A percentile compares a stretch with the other conserved stretches of the same genome.
These are phyloP conservation scores for Dichotomocladium elegans DNA, from an alignment of 371 early-diverging fungal species.

Conservation along the genomic window DNA sequence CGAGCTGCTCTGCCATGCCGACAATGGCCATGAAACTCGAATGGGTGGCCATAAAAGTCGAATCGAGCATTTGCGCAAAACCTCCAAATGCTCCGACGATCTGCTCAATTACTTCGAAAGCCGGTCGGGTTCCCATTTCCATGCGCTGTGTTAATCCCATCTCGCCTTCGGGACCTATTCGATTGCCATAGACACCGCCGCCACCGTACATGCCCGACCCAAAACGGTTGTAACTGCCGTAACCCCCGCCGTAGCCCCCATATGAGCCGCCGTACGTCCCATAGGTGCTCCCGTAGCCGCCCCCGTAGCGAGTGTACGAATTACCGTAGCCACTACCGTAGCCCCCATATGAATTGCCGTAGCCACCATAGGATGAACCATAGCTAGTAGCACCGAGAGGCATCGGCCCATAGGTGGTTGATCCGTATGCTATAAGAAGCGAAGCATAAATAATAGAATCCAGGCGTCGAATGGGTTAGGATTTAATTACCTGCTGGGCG, in stretches of 20 bases:
- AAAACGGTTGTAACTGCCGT: constrained; percentile 37
- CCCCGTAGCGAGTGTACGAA: constrained; percentile 37
- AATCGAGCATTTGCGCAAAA: constrained; percentile 96
- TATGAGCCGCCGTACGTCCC: constrained; percentile 39
- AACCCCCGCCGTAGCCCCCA: constrained; percentile 41
- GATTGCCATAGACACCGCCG: constrained; percentile 41
- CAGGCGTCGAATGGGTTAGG: not conserved
- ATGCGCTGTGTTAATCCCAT: constrained; percentile 75
- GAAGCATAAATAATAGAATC: not conserved
- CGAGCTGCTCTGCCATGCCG: constrained; percentile 96
- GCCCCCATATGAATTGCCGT: constrained; percentile 3
- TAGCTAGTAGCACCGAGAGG: constrained; percentile 18
- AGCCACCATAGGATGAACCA: constrained; percentile 2
- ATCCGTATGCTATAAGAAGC: not conserved
- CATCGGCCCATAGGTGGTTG: constrained; percentile 2
- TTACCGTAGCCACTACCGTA: constrained; percentile 14
- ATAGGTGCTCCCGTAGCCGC: constrained; percentile 31
- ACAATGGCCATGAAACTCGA: constrained; percentile 97
- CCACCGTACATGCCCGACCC: constrained; percentile 31
- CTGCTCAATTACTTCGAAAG: constrained; percentile 89
- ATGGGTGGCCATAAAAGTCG: constrained; percentile 95
- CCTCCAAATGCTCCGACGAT: constrained; percentile 96
- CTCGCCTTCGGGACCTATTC: constrained; percentile 39
- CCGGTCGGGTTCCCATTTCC: constrained; percentile 85
- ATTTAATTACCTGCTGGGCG: not conserved